phyloP scores from a whole-genome alignment of 352 stramenopile genomes.

The Phytophthora crassamura region DNA sequence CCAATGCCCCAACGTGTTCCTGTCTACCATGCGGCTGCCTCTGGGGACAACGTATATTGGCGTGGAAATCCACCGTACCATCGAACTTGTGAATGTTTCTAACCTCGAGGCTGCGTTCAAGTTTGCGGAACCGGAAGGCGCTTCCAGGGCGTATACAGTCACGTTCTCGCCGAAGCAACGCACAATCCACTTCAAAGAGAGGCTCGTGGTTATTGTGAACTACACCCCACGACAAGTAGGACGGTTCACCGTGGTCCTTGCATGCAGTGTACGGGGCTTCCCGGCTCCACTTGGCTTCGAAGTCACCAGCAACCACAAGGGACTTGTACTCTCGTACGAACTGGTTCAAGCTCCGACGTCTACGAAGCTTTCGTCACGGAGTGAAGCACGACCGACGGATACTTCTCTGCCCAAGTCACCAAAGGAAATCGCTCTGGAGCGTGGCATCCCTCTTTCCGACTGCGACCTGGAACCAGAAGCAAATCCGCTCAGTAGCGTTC shows the following conservation, averaged over 20 bases:
- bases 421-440: slow-evolving; percentile 45
- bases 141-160: slow-evolving; percentile 55
- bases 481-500: slow-evolving; percentile 38
- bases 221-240: slow-evolving; percentile 71
- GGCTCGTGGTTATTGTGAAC: no score
- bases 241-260: slow-evolving; percentile 59
- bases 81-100: slow-evolving; percentile 81
- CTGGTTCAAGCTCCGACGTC: no score
- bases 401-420: slow-evolving; percentile 45
- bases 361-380: no score
- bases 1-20: slow-evolving; percentile 77
- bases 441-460: slow-evolving; percentile 47
- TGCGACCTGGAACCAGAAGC: slow-evolving; percentile 60
- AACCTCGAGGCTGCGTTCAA: slow-evolving; percentile 82
- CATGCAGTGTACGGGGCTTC: slow-evolving; percentile 72
- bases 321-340: no score
- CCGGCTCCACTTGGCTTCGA: slow-evolving; percentile 67
- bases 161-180: slow-evolving; percentile 55
- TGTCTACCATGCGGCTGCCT: slow-evolving; percentile 54
- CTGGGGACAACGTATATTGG: slow-evolving; percentile 76
- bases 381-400: no score
- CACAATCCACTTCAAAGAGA: slow-evolving; percentile 58
- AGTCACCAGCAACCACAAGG: slow-evolving; percentile 70
- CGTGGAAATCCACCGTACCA: slow-evolving; percentile 48
- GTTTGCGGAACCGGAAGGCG: slow-evolving; percentile 69